Evolutionary conservation across 352 stramenopile genomes (phyloP), one percentile per base, ranked within the genome.

Genomic region (Phytophthora pseudosyringae): DNA sequence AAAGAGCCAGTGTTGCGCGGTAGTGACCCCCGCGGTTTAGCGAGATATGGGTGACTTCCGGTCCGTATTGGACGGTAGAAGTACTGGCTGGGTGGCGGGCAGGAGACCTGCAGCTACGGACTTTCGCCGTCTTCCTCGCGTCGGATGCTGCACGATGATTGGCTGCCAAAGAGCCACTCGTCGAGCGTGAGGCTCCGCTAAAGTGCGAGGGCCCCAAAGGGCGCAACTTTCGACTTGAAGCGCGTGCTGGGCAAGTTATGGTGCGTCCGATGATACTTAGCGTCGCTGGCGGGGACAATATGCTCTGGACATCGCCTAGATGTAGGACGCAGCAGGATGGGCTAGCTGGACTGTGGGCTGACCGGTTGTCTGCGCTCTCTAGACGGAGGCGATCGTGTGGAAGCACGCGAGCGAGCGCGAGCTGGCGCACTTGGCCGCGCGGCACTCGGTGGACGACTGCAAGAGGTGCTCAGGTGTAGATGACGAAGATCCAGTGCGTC

Each of bases 371-470:
- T 73, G 49, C 32, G 51, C 18, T 35, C 18, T 57, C 10, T 43
- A 84, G 75, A 83, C 73, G 6, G 80, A 90, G 29, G 57, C 80
- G 39, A 80, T 90, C 50, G 80, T 86, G 69, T 91, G 80, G 79
- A 88, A 75, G 49, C 59, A 75, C 50, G 76, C 75, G 55, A 79
- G 41, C 12, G 67, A 86, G 49, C 39, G 54, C 31, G 69, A 88
- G 10, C 52, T 89, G 49, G 65, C 51, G 59, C 47, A 50, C 10
- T 62, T 91, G 25, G 71, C 66, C 12, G 69, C 55, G 16, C 65
- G 59, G 47, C 71, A 86, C 70, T 74, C 66, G 9, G 69, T 84
- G 38, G 76, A 84, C 46, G 78, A 86, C 33, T 89, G 83, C 76
- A 84, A 80, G 48, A 77, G 80, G 80, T 89, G 44, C 25, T 25